Percentiles rank a stretch among this genome's conserved stretches.
These are phyloP conservation scores for Teratosphaeria epicoccoides DNA, from an alignment of 2,329 filamentous ascomycete genomes.

Conservation along the genomic window DNA sequence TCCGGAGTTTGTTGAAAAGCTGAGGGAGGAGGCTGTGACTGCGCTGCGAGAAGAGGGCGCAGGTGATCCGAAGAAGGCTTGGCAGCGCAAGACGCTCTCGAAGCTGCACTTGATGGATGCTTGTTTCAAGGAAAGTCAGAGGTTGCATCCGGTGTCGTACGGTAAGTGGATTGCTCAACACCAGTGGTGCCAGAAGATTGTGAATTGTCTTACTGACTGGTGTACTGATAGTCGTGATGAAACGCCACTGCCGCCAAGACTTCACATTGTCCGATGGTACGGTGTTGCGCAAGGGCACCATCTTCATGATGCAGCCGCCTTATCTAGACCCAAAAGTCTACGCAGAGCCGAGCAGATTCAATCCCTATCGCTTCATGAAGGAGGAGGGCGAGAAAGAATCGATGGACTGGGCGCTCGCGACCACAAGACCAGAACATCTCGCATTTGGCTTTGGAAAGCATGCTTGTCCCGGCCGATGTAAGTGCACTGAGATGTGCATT, in stretches of 20 bases:
- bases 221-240: background rate
- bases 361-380: background rate
- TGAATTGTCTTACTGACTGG: too few relatives aligned
- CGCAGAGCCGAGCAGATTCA: background rate
- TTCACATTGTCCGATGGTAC: background rate
- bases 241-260: background rate
- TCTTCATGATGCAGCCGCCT: background rate
- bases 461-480: slow-evolving; percentile 25
- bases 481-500: background rate
- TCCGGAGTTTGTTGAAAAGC: slow-evolving; percentile 16
- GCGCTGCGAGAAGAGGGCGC: slow-evolving; percentile 15
- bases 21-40: slow-evolving; percentile 18
- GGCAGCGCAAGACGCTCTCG: slow-evolving; percentile 18
- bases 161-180: background rate
- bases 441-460: slow-evolving; percentile 24
- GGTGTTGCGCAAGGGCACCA: background rate
- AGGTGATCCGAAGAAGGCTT: slow-evolving; percentile 3
- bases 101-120: slow-evolving; percentile 24
- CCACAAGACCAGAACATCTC: slow-evolving; percentile 14
- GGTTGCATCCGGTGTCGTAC: slow-evolving; percentile 10
- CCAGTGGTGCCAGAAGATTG: too few relatives aligned
- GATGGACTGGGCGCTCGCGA: background rate
- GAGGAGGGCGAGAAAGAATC: background rate
- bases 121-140: slow-evolving; percentile 23
- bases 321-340: background rate